Evolutionary conservation across 1,284 basidiomycete species (phyloP).

Genomic region (Puccinia hordei): DNA sequence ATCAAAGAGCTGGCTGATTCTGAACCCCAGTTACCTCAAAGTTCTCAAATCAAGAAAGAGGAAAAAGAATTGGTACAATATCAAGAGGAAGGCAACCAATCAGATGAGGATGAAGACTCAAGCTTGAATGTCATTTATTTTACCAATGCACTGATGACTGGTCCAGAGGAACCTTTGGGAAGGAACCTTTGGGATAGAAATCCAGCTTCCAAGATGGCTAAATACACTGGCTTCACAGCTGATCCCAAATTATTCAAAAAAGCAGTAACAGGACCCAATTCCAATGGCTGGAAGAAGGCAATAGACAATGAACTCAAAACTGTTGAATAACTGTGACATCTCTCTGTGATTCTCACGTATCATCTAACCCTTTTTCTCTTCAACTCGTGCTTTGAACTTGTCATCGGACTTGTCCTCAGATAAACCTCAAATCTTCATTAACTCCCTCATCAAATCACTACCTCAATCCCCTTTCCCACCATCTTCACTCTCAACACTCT

Average conservation of each 20-base stretch:
- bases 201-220: not conserved
- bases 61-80: not conserved
- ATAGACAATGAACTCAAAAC: not conserved
- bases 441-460: too few species aligned
- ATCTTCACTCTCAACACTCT: too few species aligned
- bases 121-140: too few species aligned
- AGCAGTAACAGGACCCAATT: not conserved
- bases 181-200: not conserved
- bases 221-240: not conserved
- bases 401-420: too few species aligned
- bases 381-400: too few species aligned
- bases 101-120: not conserved
- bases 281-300: constrained; percentile 10
- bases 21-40: too few species aligned
- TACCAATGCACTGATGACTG: not conserved
- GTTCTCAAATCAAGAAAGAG: not conserved
- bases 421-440: too few species aligned
- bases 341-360: too few species aligned
- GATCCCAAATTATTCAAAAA: constrained; percentile 6
- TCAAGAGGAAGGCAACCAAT: not conserved
- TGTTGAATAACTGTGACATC: too few species aligned
- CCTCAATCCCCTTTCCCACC: too few species aligned
- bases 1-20: too few species aligned
- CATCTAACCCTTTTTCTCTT: too few species aligned
- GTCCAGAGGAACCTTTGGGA: not conserved